These are phyloP conservation scores for Scleroderma citrinum DNA, from an alignment of 768 basidiomycete genomes.

Conservation along the genomic window DNA sequence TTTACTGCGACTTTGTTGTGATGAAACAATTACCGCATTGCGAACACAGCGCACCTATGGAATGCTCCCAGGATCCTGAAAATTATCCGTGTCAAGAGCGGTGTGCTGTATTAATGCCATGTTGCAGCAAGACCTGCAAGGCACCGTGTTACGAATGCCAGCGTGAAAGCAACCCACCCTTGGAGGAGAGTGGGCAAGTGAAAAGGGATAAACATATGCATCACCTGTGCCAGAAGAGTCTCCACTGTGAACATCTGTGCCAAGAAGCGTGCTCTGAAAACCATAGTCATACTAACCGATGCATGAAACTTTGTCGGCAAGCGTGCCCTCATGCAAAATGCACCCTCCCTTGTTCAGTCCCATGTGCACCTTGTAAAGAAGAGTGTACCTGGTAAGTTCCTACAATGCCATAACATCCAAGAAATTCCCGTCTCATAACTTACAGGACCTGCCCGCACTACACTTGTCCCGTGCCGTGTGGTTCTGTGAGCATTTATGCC, in stretches of 20 bases:
- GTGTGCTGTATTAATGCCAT: slow-evolving; percentile 43
- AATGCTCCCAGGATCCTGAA: slow-evolving; percentile 42
- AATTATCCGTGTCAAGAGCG: slow-evolving; percentile 31
- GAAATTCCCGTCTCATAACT: background rate
- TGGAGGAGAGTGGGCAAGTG: slow-evolving; percentile 3
- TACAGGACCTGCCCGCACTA: slow-evolving; percentile 49
- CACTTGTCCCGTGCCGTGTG: slow-evolving; percentile 57
- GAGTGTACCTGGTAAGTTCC: slow-evolving; percentile 46
- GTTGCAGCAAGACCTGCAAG: slow-evolving; percentile 49
- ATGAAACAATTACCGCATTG: slow-evolving; percentile 43
- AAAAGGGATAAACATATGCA: slow-evolving; percentile 31
- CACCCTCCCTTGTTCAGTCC: slow-evolving; percentile 39
- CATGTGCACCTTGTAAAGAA: slow-evolving; percentile 60
- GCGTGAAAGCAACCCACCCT: slow-evolving; percentile 2
- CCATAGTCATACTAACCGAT: slow-evolving; percentile 44
- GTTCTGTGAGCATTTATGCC: slow-evolving; percentile 44
- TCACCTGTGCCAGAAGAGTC: slow-evolving; percentile 46
- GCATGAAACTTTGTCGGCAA: slow-evolving; percentile 46
- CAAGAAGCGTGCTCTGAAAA: slow-evolving; percentile 40
- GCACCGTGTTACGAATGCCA: slow-evolving; percentile 48
- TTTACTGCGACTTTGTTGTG: slow-evolving; percentile 40
- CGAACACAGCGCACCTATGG: slow-evolving; percentile 45
- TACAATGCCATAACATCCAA: background rate
- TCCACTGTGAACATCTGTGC: slow-evolving; percentile 57
- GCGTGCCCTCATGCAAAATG: slow-evolving; percentile 51